Evolutionary conservation across 2,329 filamentous ascomycete species (phyloP), one percentile per base, ranked within the genome.

Genomic region (Fusarium zealandicum): DNA sequence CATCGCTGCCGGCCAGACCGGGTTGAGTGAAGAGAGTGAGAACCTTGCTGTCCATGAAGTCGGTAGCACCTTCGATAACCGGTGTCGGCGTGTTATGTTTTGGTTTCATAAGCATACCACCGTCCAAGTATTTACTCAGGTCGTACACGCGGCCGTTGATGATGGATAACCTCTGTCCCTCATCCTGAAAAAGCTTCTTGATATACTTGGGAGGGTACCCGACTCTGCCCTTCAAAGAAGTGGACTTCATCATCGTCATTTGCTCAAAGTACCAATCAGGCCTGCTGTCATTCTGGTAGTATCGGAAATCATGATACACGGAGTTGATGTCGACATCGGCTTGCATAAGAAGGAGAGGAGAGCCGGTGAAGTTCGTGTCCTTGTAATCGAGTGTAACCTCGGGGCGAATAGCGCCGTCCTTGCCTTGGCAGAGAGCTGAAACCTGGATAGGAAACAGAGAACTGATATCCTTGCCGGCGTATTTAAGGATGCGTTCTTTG

Each of bases 191-290:
- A 13, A 96, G 80, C 0, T 82, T 91, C 61, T 82, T 81, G 46
- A 99, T 82, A 67, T 95, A 96, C 57, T 90, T 69, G 1, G 88
- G 76, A 9, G 90, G 91, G 73, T 92, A 99, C 20, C 92, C 95
- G 43, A 99, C 80, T 59, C 86, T 88, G 41, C 95, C 95, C 73
- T 96, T 96, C 75, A 90, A 89, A 98, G 63, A 87, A 88, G 27
- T 84, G 75, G 22, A 25, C 65, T 88, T 89, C 46, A 99, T 78
- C 72, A 87, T 85, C 27, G 87, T 81, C 83, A 97, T 92, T 72
- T 93, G 87, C 76, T 99, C 91, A 51, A 82, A 88, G 76, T 93
- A 98, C 95, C 95, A 99, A 70, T 96, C 92, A 2, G 88, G 86
- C 10, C 93, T 88, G 43, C 83, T 88, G 70, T 96, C 90, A 62